phyloP scores from a whole-genome alignment of 805 yeast species.

The Wickerhamiella slavikovae region DNA sequence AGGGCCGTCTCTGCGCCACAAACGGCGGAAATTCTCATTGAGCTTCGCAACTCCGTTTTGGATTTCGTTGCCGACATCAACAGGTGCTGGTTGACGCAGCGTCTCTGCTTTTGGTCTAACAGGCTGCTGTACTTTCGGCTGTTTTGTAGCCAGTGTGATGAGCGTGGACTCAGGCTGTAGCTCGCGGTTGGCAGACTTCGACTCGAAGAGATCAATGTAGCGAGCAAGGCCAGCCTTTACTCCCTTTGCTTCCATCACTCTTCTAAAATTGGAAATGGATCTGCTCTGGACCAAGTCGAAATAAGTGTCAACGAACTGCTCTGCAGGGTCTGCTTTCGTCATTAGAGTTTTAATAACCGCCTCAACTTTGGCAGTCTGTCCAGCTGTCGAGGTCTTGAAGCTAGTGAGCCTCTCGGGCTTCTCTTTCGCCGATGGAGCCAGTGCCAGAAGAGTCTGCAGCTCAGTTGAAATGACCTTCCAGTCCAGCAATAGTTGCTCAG shows the following conservation, averaged over 20 bases:
- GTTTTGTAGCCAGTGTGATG: not conserved
- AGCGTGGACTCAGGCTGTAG: slow-evolving; percentile 6
- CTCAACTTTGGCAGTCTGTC: slow-evolving; percentile 25
- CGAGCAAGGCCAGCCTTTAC: not conserved
- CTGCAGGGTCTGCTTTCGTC: slow-evolving; percentile 45
- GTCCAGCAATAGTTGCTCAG: slow-evolving; percentile 70
- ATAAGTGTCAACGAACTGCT: slow-evolving; percentile 40
- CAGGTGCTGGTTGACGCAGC: too few relatives aligned
- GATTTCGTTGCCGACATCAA: too few relatives aligned
- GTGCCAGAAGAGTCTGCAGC: slow-evolving; percentile 18
- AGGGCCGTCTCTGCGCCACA: too few relatives aligned
- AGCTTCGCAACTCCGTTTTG: slow-evolving; percentile 2
- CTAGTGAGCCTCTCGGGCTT: slow-evolving; percentile 15
- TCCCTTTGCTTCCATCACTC: not conserved
- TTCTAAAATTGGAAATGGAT: slow-evolving; percentile 32
- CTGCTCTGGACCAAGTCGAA: slow-evolving; percentile 46
- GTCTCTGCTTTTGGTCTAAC: too few relatives aligned
- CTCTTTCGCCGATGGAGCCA: slow-evolving; percentile 16
- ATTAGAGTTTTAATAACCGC: slow-evolving; percentile 46
- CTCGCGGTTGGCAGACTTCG: slow-evolving; percentile 7
- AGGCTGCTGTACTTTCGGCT: slow-evolving; percentile 1
- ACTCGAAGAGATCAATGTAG: not conserved
- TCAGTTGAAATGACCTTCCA: slow-evolving; percentile 39
- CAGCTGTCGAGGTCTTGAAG: slow-evolving; percentile 1
- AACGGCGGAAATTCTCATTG: slow-evolving; percentile 3